Evolutionary conservation across 2,329 filamentous ascomycete genomes (phyloP).

Genomic region (Xylariaceae sp.): DNA sequence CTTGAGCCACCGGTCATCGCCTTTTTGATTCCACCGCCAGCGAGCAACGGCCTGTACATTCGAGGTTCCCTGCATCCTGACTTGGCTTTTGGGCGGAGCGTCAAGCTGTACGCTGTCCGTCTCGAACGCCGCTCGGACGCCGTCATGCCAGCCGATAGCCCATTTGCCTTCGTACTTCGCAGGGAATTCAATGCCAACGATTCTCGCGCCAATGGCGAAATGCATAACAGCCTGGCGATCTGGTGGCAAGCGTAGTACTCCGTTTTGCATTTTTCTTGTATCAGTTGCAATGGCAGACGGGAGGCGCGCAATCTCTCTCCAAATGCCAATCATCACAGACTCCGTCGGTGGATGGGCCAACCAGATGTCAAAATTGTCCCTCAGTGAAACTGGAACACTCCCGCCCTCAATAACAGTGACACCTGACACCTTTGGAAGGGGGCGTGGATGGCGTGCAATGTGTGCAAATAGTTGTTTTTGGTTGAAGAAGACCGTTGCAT

Average conservation of each 20-base stretch:
- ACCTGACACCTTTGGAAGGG: slow-evolving; percentile 46
- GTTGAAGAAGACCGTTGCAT: slow-evolving; percentile 54
- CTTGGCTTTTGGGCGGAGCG: slow-evolving; percentile 42
- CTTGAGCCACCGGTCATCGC: slow-evolving; percentile 48
- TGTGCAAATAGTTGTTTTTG: slow-evolving; percentile 51
- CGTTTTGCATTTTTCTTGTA: slow-evolving; percentile 44
- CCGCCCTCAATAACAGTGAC: slow-evolving; percentile 45
- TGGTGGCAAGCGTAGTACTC: slow-evolving; percentile 39
- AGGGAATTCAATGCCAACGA: slow-evolving; percentile 50
- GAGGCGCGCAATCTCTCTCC: slow-evolving; percentile 37
- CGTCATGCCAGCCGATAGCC: slow-evolving; percentile 56
- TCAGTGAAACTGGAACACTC: slow-evolving; percentile 36
- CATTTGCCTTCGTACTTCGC: slow-evolving; percentile 51
- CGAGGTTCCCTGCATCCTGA: slow-evolving; percentile 44
- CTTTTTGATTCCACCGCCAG: slow-evolving; percentile 51
- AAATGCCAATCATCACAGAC: slow-evolving; percentile 41
- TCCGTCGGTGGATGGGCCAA: slow-evolving; percentile 38
- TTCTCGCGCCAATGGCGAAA: slow-evolving; percentile 44
- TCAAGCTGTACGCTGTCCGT: slow-evolving; percentile 46
- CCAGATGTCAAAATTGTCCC: slow-evolving; percentile 52
- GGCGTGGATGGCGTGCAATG: slow-evolving; percentile 50
- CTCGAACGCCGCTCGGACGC: slow-evolving; percentile 46
- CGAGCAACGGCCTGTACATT: slow-evolving; percentile 45
- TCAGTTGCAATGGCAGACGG: slow-evolving; percentile 45
- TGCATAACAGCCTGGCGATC: slow-evolving; percentile 45